Base-by-base conservation (phyloP, 73 alveolate genomes). In the Durusdinium trenchii region DNA sequence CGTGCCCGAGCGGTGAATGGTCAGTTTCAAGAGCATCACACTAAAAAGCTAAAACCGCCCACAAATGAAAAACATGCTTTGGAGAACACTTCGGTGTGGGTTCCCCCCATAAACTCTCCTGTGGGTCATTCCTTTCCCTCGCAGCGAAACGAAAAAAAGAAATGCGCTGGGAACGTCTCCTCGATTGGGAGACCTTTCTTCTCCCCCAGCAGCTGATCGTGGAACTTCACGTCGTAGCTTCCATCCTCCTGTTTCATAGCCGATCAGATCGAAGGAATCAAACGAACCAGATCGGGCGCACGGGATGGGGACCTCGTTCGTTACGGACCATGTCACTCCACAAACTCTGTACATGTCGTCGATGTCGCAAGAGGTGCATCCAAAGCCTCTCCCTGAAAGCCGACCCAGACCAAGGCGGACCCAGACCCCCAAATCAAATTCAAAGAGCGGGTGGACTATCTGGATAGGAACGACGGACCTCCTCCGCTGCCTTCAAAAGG, bases 131-230 rank as follows among this genome's bases (percentile, higher is more conserved):
- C n/a, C n/a, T n/a, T n/a, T n/a, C 64, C 64, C 64, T 54, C 64
- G 64, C 9, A 54, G 20, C 28, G 64, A 54, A 20, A 12, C 64
- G 28, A n/a, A n/a, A n/a, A n/a, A n/a, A n/a, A n/a, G n/a, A n/a
- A n/a, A 54, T 54, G 67, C 30, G 30, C 67, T 20, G 10, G 10
- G 67, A 30, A 48, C 52, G 42, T 46, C 40, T 45, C 96, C 96
- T 89, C 96, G 35, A 89, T 43, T 20, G 96, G 96, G 86, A 89
- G 28, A 52, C 96, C 96, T 35, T 89, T 89, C 96, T 89, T 89
- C 96, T 89, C 96, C 51, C 96, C 96, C 0, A 89, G 96, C 86
- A 89, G 61, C 52, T 89, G 96, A 51, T 89, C 96, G 26, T 64
- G 96, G 86, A 89, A 89, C 96, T 89, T 89, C 50, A 89, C 79